A percentile compares a stretch with the other conserved stretches of the same genome.
Evolutionary conservation across 2,329 filamentous ascomycete species (phyloP).

Genomic region (Fusarium sp.): DNA sequence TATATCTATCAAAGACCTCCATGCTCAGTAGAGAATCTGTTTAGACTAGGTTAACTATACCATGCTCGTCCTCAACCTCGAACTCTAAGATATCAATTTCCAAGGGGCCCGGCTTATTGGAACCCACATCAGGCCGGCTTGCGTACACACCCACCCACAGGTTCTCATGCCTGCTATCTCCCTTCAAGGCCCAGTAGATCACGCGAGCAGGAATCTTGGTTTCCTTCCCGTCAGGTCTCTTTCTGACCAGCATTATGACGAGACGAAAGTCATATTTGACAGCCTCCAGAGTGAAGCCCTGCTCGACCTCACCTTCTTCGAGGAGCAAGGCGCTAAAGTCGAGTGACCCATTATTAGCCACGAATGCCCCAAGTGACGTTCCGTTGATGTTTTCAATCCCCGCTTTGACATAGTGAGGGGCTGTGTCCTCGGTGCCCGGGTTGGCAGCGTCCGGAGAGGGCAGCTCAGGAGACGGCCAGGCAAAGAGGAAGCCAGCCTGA

Average conservation of each 20-base stretch:
- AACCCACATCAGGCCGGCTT: not conserved
- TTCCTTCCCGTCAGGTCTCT: not conserved
- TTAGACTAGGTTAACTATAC: not conserved
- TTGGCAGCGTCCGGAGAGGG: not conserved
- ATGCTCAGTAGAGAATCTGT: not conserved
- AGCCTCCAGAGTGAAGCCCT: not conserved
- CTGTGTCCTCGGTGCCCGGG: not conserved
- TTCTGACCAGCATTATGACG: not conserved
- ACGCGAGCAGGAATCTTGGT: not conserved
- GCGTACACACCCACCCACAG: not conserved
- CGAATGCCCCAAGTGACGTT: not conserved
- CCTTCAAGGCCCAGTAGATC: not conserved
- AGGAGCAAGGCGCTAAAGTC: not conserved
- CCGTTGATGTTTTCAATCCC: not conserved
- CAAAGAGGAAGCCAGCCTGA: not conserved
- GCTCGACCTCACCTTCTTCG: not conserved
- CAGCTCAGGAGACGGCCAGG: not conserved
- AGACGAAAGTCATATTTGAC: not conserved
- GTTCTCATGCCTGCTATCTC: not conserved
- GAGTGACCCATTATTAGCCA: not conserved
- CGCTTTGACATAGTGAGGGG: not conserved
- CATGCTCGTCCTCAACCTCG: not conserved
- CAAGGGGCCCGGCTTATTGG: not conserved
- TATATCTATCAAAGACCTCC: not conserved
- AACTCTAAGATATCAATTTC: not conserved